A percentile compares a stretch with the other conserved stretches of the same genome.
Evolutionary conservation across 2,329 filamentous ascomycete species (phyloP).

Genomic region (Elsinoe australis): DNA sequence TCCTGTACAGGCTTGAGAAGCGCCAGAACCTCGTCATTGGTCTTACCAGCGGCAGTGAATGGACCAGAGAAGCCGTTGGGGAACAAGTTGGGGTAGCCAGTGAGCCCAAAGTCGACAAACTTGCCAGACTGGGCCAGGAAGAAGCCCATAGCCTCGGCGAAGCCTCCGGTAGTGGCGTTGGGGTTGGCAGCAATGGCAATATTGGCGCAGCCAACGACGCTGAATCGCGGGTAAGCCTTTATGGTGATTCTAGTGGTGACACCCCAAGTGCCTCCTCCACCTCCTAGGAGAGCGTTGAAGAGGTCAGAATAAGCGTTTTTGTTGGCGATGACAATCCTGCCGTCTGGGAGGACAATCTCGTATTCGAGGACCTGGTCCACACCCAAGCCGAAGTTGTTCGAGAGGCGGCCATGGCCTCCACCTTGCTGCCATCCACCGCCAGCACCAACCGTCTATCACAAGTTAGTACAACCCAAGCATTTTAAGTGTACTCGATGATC

Average conservation of each 20-base stretch:
- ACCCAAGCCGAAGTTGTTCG: constrained; percentile 24
- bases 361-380: constrained; percentile 26
- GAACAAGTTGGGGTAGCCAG: constrained; percentile 8
- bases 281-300: constrained; percentile 23
- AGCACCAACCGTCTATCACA: constrained; percentile 22
- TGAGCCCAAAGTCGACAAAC: constrained; percentile 11
- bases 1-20: neutral
- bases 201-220: constrained; percentile 20
- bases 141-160: constrained; percentile 1
- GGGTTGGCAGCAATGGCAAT: constrained; percentile 23
- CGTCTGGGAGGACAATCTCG: constrained; percentile 23
- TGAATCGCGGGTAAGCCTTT: constrained; percentile 5
- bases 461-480: neutral
- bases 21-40: constrained; percentile 11
- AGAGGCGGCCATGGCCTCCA: constrained; percentile 23
- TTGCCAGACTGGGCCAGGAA: constrained; percentile 4
- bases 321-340: constrained; percentile 24
- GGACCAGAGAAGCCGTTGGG: constrained; percentile 5
- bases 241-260: constrained; percentile 18
- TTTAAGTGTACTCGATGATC: neutral
- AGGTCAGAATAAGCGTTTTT: constrained; percentile 19
- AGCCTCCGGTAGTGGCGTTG: constrained; percentile 12
- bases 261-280: constrained; percentile 20
- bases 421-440: constrained; percentile 25
- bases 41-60: constrained; percentile 11